Conservation (phyloP, 2,329 filamentous ascomycete genomes). For the Venturia nashicola region DNA sequence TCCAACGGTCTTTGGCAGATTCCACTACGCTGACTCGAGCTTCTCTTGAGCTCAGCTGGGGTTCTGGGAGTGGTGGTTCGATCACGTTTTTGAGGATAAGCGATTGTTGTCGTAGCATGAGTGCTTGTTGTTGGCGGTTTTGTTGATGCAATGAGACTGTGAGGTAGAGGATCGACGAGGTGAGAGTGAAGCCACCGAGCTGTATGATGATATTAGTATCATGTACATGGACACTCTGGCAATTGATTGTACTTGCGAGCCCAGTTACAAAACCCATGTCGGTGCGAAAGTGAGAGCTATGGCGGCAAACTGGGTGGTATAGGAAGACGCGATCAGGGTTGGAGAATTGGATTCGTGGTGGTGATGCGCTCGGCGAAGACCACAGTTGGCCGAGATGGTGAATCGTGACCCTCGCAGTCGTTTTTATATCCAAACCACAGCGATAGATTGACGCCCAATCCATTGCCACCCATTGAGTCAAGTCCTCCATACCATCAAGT, state of each 20-base stretch:
- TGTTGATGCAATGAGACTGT: conserved; percentile 30
- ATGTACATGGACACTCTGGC: neutral
- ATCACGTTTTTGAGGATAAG: conserved; percentile 30
- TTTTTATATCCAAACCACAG: neutral
- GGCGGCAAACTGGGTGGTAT: neutral
- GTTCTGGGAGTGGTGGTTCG: conserved; percentile 28
- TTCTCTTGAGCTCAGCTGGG: conserved; percentile 26
- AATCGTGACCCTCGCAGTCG: neutral
- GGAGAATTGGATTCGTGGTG: neutral
- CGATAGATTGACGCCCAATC: neutral
- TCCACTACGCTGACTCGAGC: conserved; percentile 30
- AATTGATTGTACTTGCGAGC: conserved; percentile 26
- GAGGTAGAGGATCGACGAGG: conserved; percentile 30
- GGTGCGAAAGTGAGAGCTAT: neutral
- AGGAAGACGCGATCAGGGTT: neutral
- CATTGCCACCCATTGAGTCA: neutral
- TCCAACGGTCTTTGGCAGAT: conserved; percentile 39
- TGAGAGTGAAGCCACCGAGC: conserved; percentile 39
- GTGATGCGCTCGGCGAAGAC: neutral
- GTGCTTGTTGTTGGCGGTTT: conserved; percentile 33
- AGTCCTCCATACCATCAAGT: no score
- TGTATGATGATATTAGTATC: conserved; percentile 15
- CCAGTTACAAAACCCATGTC: conserved; percentile 40
- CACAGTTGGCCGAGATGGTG: neutral
- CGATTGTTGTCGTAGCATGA: conserved; percentile 33